Percentiles rank a stretch among this genome's conserved stretches.
These are phyloP conservation scores for Gillenia trifoliata DNA, from an alignment of 306 rosid species.

Conservation along the genomic window DNA sequence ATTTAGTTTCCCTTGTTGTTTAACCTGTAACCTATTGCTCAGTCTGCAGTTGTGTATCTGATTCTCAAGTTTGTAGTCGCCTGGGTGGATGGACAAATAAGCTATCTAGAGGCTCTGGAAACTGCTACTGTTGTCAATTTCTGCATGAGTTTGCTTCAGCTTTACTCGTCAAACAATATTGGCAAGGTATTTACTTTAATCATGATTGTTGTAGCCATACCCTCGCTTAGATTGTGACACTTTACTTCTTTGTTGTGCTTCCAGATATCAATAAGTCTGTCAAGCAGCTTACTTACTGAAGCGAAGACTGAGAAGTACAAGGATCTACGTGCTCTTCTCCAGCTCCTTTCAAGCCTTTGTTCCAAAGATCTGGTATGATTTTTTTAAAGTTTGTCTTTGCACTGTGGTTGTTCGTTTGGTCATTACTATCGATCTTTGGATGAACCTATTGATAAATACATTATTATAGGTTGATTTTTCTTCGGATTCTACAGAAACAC, in stretches of 20 bases:
- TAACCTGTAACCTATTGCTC: constrained; percentile 17
- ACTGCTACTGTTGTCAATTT: constrained; percentile 70
- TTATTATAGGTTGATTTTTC: constrained; percentile 81
- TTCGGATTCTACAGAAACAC: constrained; percentile 67
- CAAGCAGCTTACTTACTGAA: constrained; percentile 75
- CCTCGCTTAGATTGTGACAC: not conserved
- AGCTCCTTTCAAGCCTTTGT: constrained; percentile 88
- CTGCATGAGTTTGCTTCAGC: constrained; percentile 87
- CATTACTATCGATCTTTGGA: constrained; percentile 3
- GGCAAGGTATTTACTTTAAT: constrained; percentile 63
- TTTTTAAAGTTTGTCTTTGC: not conserved
- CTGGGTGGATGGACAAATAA: constrained; percentile 96
- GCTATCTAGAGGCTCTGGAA: constrained; percentile 76
- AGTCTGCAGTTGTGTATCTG: constrained; percentile 95
- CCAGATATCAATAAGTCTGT: constrained; percentile 81
- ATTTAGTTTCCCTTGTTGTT: not conserved
- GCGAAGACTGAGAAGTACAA: constrained; percentile 80
- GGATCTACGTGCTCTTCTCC: constrained; percentile 98
- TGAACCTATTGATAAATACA: constrained; percentile 25
- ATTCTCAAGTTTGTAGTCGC: constrained; percentile 85
- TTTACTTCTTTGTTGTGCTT: constrained; percentile 20
- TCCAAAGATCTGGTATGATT: constrained; percentile 85
- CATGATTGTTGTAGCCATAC: not conserved
- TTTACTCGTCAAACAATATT: constrained; percentile 85
- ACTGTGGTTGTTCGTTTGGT: not conserved